Evolutionary conservation across 768 basidiomycete genomes (phyloP).

Genomic region (Pleurotus salmoneostramineus): DNA sequence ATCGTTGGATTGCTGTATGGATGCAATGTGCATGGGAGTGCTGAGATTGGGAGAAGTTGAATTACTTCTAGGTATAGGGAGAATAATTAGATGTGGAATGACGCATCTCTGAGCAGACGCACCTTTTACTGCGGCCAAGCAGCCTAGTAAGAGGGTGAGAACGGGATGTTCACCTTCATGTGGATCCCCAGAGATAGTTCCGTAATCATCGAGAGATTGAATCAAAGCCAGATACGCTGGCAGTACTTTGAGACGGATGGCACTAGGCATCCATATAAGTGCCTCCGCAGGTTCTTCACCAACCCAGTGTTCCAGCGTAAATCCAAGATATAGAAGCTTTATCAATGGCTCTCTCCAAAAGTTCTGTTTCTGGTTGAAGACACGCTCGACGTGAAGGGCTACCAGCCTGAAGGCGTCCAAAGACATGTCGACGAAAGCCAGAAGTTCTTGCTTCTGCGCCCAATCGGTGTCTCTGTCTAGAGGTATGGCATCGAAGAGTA

Average conservation of each 20-base stretch:
- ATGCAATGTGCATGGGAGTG: not conserved
- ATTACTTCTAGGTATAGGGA: not conserved
- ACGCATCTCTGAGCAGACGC: constrained; percentile 10
- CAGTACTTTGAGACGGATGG: constrained; percentile 44
- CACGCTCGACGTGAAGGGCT: constrained; percentile 42
- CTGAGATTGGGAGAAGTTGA: not conserved
- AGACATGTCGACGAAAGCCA: constrained; percentile 48
- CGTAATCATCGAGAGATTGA: constrained; percentile 39
- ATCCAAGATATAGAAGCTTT: constrained; percentile 49
- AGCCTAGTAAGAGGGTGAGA: constrained; percentile 35
- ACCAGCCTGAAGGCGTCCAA: constrained; percentile 52
- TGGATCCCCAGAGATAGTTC: constrained; percentile 23
- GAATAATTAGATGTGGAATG: not conserved
- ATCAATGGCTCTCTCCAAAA: constrained; percentile 47
- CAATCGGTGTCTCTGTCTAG: constrained; percentile 45
- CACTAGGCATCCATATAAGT: constrained; percentile 32
- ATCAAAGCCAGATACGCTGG: constrained; percentile 41
- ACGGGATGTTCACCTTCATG: constrained; percentile 38
- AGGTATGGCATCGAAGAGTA: constrained; percentile 53
- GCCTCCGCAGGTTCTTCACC: constrained; percentile 38
- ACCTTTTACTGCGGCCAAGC: constrained; percentile 38
- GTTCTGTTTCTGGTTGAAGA: constrained; percentile 42
- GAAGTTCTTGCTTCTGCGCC: constrained; percentile 53
- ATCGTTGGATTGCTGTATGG: not conserved
- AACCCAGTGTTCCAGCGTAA: constrained; percentile 56